These are phyloP conservation scores for Saccharomyces jurei DNA, from an alignment of 805 yeast species.

Conservation along the genomic window DNA sequence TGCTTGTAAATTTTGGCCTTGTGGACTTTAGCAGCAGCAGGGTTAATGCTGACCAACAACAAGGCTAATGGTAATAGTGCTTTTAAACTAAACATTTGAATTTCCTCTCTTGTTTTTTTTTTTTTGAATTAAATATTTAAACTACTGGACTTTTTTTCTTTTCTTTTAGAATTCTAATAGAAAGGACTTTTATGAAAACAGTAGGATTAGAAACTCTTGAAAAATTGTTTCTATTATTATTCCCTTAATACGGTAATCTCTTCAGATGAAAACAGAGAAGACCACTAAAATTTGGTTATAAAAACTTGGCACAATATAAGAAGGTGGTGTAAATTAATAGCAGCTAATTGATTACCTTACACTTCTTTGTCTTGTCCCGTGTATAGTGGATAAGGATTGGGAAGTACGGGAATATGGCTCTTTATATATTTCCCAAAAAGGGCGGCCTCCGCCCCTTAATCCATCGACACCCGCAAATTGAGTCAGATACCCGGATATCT, in stretches of 20 bases:
- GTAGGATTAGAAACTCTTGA: background rate
- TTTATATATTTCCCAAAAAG: background rate
- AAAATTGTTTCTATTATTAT: background rate
- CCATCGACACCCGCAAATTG: background rate
- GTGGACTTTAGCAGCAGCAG: conserved; percentile 43
- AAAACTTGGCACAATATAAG: background rate
- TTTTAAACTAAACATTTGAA: conserved; percentile 15
- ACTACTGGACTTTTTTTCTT: background rate
- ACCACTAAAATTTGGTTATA: background rate
- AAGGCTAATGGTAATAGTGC: conserved; percentile 25
- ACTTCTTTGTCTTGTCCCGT: background rate
- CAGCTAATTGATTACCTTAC: background rate
- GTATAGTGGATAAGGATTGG: background rate
- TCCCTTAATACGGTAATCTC: background rate
- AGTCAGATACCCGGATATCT: background rate
- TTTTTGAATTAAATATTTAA: background rate
- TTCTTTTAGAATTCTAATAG: background rate
- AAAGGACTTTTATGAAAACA: background rate
- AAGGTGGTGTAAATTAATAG: background rate
- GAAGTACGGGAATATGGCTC: background rate
- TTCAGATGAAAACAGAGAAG: background rate
- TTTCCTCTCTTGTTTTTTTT: background rate
- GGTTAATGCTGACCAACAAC: conserved; percentile 15
- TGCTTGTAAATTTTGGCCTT: conserved; percentile 52
- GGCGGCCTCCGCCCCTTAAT: background rate